Evolutionary conservation across 768 basidiomycete species (phyloP).

Genomic region (Macrolepiota albuminosa): DNA sequence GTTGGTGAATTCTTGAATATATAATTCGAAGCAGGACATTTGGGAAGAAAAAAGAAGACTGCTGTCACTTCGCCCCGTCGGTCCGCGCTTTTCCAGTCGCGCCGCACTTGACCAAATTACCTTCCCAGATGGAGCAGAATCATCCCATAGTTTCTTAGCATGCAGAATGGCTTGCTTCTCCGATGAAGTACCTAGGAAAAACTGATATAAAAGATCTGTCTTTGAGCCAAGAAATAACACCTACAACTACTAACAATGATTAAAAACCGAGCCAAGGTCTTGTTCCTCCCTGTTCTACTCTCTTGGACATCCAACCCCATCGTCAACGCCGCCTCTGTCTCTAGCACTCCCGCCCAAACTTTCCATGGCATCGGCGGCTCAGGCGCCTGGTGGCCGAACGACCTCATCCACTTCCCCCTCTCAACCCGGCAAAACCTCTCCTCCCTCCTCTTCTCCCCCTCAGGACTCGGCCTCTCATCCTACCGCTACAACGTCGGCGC

Average conservation of each 20-base stretch:
- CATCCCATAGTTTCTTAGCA: not conserved
- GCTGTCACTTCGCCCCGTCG: constrained; percentile 3
- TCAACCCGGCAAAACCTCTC: constrained; percentile 35
- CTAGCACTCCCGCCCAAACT: constrained; percentile 27
- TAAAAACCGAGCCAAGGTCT: not conserved
- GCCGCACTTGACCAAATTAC: constrained; percentile 13
- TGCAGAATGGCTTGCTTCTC: not conserved
- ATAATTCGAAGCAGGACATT: not conserved
- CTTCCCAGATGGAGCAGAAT: constrained; percentile 4
- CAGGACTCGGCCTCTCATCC: constrained; percentile 35
- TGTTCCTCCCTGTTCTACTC: not conserved
- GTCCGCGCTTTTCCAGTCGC: constrained; percentile 4
- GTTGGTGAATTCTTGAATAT: not conserved
- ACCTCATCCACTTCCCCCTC: constrained; percentile 36
- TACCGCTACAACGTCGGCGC: constrained; percentile 41
- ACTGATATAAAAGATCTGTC: not conserved
- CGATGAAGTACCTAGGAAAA: not conserved
- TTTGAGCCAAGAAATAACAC: not conserved
- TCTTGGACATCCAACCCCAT: not conserved
- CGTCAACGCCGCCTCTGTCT: constrained; percentile 20
- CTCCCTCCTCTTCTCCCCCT: constrained; percentile 31
- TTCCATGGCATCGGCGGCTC: constrained; percentile 38
- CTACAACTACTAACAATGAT: constrained; percentile 3
- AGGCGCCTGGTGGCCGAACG: constrained; percentile 44
- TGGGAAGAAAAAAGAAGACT: not conserved